Evolutionary conservation across 2,329 filamentous ascomycete genomes (phyloP), one percentile per base, ranked within the genome.

Genomic region (Dactylella cylindrospora): DNA sequence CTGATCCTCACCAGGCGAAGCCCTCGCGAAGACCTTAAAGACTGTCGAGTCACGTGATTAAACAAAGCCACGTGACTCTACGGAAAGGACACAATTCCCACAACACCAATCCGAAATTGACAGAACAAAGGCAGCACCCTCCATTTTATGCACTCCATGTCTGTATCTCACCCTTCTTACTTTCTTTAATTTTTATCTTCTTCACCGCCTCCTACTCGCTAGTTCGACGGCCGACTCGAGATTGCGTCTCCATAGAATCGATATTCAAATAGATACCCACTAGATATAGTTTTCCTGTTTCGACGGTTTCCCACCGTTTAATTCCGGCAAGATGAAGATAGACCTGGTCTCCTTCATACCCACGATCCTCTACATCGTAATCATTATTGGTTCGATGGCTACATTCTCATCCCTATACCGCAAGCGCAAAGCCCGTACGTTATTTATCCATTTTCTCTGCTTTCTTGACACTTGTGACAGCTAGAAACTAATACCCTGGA

Each of bases 351-450:
- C 66, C 44, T 46, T 69, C 61, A 35, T 69, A 39, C 66, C 66
- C 70, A 91, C 93, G 61, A 81, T 96, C 71, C 85, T 88, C 75
- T 98, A 98, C 75, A 80, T 98, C 60, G 79, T 83, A 68, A 87
- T 97, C 60, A 84, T 98, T 51, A 80, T 88, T 70, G 89, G 90
- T 70, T 91, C 90, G 28, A 82, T 98, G 68, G 85, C 86, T 72
- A 93, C 89, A 66, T 98, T 98, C 76, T 94, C 89, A 40, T 88
- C 83, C 53, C 83, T 97, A 65, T 97, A 97, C 75, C 85, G 91
- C 70, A 91, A 93, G 76, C 84, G 93, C 74, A 93, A 95, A 80
- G 84, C 87, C 68, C 77, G 85, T 88, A 77, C 65, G 82, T 79
- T 52, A 51, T 28, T 52, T 45, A 22, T 53, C 28, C 7, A 9